Evolutionary conservation across 1,139 yeast genomes (phyloP), one percentile per base, ranked within the genome.

Genomic region (Debaryomyces sp.): DNA sequence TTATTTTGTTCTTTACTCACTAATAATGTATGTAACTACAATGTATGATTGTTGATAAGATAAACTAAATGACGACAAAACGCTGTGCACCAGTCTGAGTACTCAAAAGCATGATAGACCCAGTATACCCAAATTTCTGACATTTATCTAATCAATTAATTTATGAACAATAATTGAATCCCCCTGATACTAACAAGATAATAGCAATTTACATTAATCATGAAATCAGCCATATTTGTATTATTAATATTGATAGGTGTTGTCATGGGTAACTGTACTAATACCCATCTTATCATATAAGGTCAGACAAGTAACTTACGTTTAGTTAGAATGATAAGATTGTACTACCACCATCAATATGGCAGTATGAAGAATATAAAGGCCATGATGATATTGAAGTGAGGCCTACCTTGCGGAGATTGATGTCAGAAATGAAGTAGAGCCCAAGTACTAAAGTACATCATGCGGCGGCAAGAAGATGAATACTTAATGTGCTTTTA

Each of bases 41-140:
- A 37, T 32, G 23, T 17, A 22, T 29, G 15, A 38, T 38, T n/a
- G 23, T 27, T 29, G 10, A 30, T 33, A 34, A 40, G 45, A 36
- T 18, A 41, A 48, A 53, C 44, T 45, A 62, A 44, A 66, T 70
- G 78, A 73, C 61, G 77, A 73, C 77, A 71, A 71, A 67, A 70
- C 75, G 78, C 78, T 73, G 78, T 73, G 78, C 78, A 73, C 78
- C 78, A 73, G 78, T 73, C 78, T 72, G 78, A 73, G 73, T 69
- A 70, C 76, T 70, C 74, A 61, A 58, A 47, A 62, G 52, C 62
- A 73, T 73, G 78, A 73, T 64, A 72, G 78, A 73, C 73, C 68
- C 69, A 71, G 77, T 73, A 73, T 69, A 73, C 78, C 78, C 77
- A 73, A 68, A 71, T 70, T 66, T 70, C 78, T 73, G 78, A 73